Evolutionary conservation across 1,284 basidiomycete species (phyloP).

Genomic region (Lignosus rhinocerotis): DNA sequence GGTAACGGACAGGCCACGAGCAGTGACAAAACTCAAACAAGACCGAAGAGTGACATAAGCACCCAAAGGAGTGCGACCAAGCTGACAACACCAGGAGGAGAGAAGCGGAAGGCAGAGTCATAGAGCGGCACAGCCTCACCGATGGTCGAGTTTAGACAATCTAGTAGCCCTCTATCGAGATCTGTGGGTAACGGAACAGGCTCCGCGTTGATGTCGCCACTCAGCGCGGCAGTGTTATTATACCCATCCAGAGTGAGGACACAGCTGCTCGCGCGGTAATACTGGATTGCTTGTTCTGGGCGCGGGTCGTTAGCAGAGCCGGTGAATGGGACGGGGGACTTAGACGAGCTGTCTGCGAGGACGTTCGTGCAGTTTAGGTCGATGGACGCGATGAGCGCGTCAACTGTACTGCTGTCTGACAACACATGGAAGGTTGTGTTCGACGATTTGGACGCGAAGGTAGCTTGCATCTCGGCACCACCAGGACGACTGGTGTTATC

Average conservation of each 20-base stretch:
- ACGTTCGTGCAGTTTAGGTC: slow-evolving; percentile 43
- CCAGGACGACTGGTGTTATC: slow-evolving; percentile 60
- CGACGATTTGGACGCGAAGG: slow-evolving; percentile 46
- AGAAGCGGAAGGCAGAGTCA: slow-evolving; percentile 20
- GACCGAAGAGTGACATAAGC: not conserved
- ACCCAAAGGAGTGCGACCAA: not conserved
- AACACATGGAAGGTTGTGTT: slow-evolving; percentile 56
- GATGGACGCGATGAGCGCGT: slow-evolving; percentile 49
- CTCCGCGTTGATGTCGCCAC: slow-evolving; percentile 39
- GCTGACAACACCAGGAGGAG: not conserved
- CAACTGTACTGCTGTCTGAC: slow-evolving; percentile 57
- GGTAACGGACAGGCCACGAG: too few relatives aligned
- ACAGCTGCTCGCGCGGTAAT: slow-evolving; percentile 59
- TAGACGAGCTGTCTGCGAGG: too few relatives aligned
- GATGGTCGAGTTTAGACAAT: slow-evolving; percentile 57
- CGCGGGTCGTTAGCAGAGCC: slow-evolving; percentile 34
- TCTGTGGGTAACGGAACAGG: slow-evolving; percentile 49
- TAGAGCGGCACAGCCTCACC: slow-evolving; percentile 46
- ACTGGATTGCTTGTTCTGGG: slow-evolving; percentile 57
- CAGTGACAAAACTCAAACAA: not conserved
- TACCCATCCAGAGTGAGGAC: slow-evolving; percentile 62
- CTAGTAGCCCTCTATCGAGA: slow-evolving; percentile 47
- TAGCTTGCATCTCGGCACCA: slow-evolving; percentile 50
- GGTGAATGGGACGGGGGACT: slow-evolving; percentile 32
- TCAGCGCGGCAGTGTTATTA: slow-evolving; percentile 54